Conservation (phyloP, 2,329 filamentous ascomycete genomes). For the Aspergillus felis region DNA sequence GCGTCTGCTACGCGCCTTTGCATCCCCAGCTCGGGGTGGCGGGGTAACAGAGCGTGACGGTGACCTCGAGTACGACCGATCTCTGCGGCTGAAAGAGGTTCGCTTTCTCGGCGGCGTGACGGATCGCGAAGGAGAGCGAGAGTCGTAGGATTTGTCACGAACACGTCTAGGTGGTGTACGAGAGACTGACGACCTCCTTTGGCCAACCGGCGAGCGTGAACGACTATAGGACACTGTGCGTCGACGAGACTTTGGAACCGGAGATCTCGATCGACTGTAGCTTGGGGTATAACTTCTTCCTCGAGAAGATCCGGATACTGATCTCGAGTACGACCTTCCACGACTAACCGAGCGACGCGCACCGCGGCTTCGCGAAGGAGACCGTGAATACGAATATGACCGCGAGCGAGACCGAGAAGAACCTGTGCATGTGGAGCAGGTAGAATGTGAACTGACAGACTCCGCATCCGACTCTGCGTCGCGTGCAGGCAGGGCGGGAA, state of each 20-base stretch:
- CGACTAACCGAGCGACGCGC: slow-evolving; percentile 22
- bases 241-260: slow-evolving; percentile 25
- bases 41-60: slow-evolving; percentile 28
- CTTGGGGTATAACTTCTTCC: slow-evolving; percentile 23
- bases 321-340: slow-evolving; percentile 30
- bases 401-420: slow-evolving; percentile 43
- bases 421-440: slow-evolving; percentile 23
- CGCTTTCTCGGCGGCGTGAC: slow-evolving; percentile 27
- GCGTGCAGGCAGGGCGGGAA: slow-evolving; percentile 61
- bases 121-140: slow-evolving; percentile 29
- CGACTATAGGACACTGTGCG: slow-evolving; percentile 33
- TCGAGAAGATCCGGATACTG: slow-evolving; percentile 29
- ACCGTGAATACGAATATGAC: slow-evolving; percentile 37
- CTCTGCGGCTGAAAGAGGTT: slow-evolving; percentile 16
- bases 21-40: slow-evolving; percentile 18
- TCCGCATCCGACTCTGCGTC: slow-evolving; percentile 67
- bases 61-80: slow-evolving; percentile 31
- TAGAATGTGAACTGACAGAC: slow-evolving; percentile 48
- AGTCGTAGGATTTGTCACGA: slow-evolving; percentile 25
- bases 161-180: slow-evolving; percentile 26
- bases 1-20: slow-evolving; percentile 15
- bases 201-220: slow-evolving; percentile 23
- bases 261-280: slow-evolving; percentile 35
- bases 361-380: slow-evolving; percentile 29
- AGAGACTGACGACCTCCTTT: slow-evolving; percentile 20